These are phyloP conservation scores for Trichoderma endophyticum DNA, from an alignment of 2,329 filamentous ascomycete species.

Conservation along the genomic window DNA sequence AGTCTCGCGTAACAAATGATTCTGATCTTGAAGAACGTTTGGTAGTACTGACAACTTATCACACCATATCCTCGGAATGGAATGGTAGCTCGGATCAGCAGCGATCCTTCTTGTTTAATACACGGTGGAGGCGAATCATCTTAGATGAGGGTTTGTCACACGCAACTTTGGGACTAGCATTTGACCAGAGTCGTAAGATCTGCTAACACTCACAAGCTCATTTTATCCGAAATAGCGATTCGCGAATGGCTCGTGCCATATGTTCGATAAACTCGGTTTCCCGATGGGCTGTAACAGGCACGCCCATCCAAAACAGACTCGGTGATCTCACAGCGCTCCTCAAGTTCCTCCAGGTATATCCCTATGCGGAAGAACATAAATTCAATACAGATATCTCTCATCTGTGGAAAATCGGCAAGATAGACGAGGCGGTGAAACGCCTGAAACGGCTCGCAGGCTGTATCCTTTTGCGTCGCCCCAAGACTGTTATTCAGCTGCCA, in stretches of 20 bases:
- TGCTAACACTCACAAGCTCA: slow-evolving; percentile 34
- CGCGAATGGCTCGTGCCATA: slow-evolving; percentile 35
- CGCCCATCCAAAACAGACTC: slow-evolving; percentile 46
- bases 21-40: slow-evolving; percentile 17
- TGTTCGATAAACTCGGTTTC: slow-evolving; percentile 34
- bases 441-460: slow-evolving; percentile 38
- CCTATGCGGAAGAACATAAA: slow-evolving; percentile 36
- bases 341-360: slow-evolving; percentile 40
- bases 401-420: slow-evolving; percentile 38
- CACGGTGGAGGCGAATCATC: slow-evolving; percentile 32
- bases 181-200: rapidly evolving
- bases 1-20: slow-evolving; percentile 20
- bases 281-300: slow-evolving; percentile 47
- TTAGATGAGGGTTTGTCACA: slow-evolving; percentile 19
- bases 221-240: slow-evolving; percentile 36
- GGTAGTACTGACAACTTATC: slow-evolving; percentile 42
- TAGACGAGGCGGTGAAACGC: slow-evolving; percentile 37
- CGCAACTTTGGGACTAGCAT: background rate
- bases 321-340: slow-evolving; percentile 41
- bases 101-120: slow-evolving; percentile 31
- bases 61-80: slow-evolving; percentile 39
- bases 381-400: slow-evolving; percentile 40
- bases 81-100: slow-evolving; percentile 10
- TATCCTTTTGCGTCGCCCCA: slow-evolving; percentile 40
- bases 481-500: slow-evolving; percentile 39